phyloP scores from a whole-genome alignment of 176 grass and related monocot genomes.

The Zizania latifolia region DNA sequence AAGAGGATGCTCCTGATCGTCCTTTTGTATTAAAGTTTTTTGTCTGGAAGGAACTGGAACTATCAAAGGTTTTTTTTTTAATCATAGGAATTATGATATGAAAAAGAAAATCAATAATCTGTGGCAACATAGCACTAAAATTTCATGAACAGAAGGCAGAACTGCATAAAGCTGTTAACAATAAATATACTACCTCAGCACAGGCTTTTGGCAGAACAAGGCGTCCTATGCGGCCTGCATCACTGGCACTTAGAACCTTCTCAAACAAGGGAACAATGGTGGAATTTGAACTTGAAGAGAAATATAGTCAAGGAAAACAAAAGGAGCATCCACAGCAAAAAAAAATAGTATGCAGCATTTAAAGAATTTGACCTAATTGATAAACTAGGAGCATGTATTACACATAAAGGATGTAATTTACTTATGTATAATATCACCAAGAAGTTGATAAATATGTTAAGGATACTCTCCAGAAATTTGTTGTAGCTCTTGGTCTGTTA shows the following conservation, averaged over 20 bases:
- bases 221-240: slow-evolving; percentile 95
- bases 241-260: slow-evolving; percentile 98
- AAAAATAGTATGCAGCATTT: not conserved
- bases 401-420: not conserved
- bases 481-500: slow-evolving; percentile 97
- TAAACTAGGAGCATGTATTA: not conserved
- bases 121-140: not conserved
- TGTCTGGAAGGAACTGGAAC: no score
- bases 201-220: slow-evolving; percentile 99
- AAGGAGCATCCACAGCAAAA: not conserved
- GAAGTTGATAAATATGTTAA: slow-evolving; percentile 17
- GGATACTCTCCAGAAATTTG: slow-evolving; percentile 99
- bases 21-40: slow-evolving; percentile 14
- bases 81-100: not conserved
- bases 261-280: slow-evolving; percentile 96
- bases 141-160: not conserved
- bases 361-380: not conserved
- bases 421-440: not conserved
- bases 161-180: not conserved
- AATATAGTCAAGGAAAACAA: slow-evolving; percentile 58
- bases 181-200: slow-evolving; percentile 71
- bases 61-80: not conserved
- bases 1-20: not conserved
- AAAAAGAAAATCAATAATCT: not conserved
- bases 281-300: slow-evolving; percentile 71